phyloP scores from a whole-genome alignment of 2,329 filamentous ascomycete genomes.

The Apiospora pterosperma region DNA sequence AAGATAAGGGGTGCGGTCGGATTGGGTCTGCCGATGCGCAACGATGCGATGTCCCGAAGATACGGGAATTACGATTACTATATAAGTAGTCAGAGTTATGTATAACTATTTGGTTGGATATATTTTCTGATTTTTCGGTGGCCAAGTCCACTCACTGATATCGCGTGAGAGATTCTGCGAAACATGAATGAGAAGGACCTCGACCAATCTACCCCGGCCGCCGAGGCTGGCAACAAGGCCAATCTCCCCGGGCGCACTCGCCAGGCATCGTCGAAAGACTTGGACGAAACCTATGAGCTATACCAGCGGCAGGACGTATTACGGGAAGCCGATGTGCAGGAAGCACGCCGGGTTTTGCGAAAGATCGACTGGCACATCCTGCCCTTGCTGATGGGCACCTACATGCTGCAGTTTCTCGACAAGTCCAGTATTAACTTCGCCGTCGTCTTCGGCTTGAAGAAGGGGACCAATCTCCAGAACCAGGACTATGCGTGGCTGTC shows the following conservation, averaged over 20 bases:
- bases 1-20: not conserved
- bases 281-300: conserved; percentile 30
- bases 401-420: conserved; percentile 31
- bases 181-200: not conserved
- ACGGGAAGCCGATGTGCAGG: conserved; percentile 18
- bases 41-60: not conserved
- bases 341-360: conserved; percentile 25
- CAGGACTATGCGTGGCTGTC: conserved; percentile 51
- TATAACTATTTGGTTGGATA: too few relatives aligned
- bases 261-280: conserved; percentile 18
- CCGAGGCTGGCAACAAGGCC: not conserved
- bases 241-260: not conserved
- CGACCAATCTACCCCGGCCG: not conserved
- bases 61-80: too few relatives aligned
- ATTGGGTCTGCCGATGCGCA: not conserved
- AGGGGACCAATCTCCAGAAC: conserved; percentile 43
- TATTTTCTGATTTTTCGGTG: too few relatives aligned
- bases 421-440: conserved; percentile 48
- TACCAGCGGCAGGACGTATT: conserved; percentile 22
- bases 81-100: too few relatives aligned
- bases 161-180: not conserved
- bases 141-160: too few relatives aligned
- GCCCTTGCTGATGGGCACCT: conserved; percentile 27
- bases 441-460: conserved; percentile 43
- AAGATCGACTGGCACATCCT: conserved; percentile 29